Conservation (phyloP, 495 filamentous ascomycete species). For the Podospora pseudopauciseta region DNA sequence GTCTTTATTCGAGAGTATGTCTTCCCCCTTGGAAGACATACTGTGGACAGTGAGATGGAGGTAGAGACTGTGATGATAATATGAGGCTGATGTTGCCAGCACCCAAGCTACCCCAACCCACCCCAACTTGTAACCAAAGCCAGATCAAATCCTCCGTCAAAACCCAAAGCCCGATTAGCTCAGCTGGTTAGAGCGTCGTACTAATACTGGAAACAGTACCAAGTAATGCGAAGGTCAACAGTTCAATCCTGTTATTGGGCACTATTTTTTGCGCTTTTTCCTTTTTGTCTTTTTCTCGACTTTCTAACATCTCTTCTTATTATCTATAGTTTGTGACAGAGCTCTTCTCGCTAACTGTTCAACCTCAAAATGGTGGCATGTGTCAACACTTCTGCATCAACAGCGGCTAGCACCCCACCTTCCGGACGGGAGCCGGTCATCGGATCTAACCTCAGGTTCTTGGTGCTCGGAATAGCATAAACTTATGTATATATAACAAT, state of each 20-base stretch:
- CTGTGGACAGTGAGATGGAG: no score
- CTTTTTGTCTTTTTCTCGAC: not conserved
- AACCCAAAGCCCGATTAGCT: not conserved
- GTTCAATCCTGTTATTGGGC: slow-evolving; percentile 7
- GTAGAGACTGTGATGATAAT: no score
- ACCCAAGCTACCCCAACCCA: no score
- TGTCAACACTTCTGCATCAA: not conserved
- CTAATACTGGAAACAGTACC: not conserved
- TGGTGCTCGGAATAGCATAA: not conserved
- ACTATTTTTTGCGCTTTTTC: not conserved
- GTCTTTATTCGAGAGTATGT: no score
- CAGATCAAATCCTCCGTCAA: not conserved
- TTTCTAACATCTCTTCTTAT: not conserved
- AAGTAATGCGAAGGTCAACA: slow-evolving; percentile 7
- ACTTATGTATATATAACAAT: not conserved
- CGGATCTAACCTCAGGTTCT: not conserved
- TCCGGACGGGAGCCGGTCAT: not conserved
- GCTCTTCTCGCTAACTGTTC: no score
- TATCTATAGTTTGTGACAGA: no score
- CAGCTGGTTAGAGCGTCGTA: slow-evolving; percentile 7
- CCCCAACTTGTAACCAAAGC: not conserved
- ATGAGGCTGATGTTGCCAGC: no score
- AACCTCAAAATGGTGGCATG: not conserved
- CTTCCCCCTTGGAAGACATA: no score
- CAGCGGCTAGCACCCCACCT: not conserved